These are phyloP conservation scores for Eimeria maxima DNA, from an alignment of 169 alveolate genomes.

Conservation along the genomic window DNA sequence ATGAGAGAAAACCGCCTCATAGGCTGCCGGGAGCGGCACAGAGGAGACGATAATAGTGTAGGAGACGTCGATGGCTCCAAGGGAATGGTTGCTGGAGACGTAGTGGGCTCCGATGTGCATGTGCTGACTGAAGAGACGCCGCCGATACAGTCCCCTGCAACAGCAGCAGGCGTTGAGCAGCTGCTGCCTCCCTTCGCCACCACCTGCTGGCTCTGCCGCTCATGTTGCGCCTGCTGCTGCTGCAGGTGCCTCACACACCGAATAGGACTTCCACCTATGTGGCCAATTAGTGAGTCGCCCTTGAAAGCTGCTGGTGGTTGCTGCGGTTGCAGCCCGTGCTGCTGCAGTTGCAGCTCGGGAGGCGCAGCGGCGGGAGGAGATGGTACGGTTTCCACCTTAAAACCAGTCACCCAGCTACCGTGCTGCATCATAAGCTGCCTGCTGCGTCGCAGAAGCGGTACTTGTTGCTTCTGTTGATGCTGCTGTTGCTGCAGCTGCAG, in stretches of 20 bases:
- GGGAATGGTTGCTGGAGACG: neutral
- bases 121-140: slow-evolving; percentile 53
- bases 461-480: slow-evolving; percentile 23
- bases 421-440: slow-evolving; percentile 58
- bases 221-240: neutral
- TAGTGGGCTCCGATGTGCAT: neutral
- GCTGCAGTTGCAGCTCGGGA: slow-evolving; percentile 69
- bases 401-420: slow-evolving; percentile 47
- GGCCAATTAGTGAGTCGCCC: slow-evolving; percentile 58
- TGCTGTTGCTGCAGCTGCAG: slow-evolving; percentile 71
- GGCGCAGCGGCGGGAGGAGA: slow-evolving; percentile 74
- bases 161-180: slow-evolving; percentile 30
- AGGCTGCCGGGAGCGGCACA: slow-evolving; percentile 65
- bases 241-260: slow-evolving; percentile 39
- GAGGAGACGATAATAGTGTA: slow-evolving; percentile 47
- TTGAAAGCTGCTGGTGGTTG: slow-evolving; percentile 43
- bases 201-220: slow-evolving; percentile 32
- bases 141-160: neutral
- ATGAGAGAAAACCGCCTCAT: neutral
- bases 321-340: slow-evolving; percentile 30
- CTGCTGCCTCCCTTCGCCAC: slow-evolving; percentile 31
- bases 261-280: slow-evolving; percentile 65
- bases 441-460: slow-evolving; percentile 57
- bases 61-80: slow-evolving; percentile 4
- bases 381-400: slow-evolving; percentile 35